phyloP scores from a whole-genome alignment of 2,329 filamentous ascomycete genomes.

The Dryadomyces sulphureus region DNA sequence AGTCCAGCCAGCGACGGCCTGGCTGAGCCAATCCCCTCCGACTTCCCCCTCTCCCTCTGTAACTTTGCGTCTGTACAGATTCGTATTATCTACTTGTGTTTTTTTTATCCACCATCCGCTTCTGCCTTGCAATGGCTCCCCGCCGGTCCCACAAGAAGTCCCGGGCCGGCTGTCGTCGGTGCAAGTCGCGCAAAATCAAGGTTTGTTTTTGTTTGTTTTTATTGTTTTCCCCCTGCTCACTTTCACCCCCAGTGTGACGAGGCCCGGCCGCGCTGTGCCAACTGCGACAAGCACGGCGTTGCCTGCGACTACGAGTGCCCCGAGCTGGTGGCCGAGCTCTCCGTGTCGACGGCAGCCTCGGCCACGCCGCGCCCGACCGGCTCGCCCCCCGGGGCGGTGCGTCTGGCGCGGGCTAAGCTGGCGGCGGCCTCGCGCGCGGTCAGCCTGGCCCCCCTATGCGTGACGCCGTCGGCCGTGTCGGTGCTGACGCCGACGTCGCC shows the following conservation, averaged over 20 bases:
- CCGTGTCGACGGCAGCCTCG: slow-evolving; percentile 8
- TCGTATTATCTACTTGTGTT: not conserved
- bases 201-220: slow-evolving; percentile 19
- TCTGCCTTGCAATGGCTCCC: slow-evolving; percentile 37
- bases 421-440: not conserved
- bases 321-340: slow-evolving; percentile 28
- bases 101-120: not conserved
- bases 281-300: slow-evolving; percentile 53
- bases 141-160: slow-evolving; percentile 57
- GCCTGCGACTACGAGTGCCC: slow-evolving; percentile 48
- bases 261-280: slow-evolving; percentile 48
- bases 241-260: slow-evolving; percentile 41
- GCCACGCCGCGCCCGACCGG: not conserved
- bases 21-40: slow-evolving; percentile 3
- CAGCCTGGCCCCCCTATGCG: not conserved
- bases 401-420: too few relatives aligned
- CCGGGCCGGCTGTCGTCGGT: slow-evolving; percentile 48
- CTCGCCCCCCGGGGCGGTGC: not conserved
- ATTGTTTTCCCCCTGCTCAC: not conserved
- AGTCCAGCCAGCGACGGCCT: slow-evolving; percentile 5
- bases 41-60: not conserved
- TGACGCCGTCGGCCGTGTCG: slow-evolving; percentile 19
- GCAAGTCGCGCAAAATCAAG: slow-evolving; percentile 58
- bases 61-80: not conserved
- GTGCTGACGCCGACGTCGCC: slow-evolving; percentile 20